Evolutionary conservation across 805 yeast genomes (phyloP), one percentile per base, ranked within the genome.

Genomic region (Lachancea sp.): DNA sequence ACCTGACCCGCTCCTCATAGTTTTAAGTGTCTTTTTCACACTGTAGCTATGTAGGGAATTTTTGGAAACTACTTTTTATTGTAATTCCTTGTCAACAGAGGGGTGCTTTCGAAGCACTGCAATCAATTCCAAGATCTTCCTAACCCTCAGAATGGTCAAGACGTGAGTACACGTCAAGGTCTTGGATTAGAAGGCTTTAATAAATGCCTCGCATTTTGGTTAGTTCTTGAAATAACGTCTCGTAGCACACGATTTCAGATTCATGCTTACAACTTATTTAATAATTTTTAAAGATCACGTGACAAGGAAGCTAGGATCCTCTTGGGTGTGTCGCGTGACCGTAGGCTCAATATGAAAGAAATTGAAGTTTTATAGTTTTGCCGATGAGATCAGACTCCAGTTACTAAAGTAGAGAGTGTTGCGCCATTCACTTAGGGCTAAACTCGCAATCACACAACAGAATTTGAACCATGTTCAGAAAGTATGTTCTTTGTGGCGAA

Each of bases 1-100:
- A 85, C 93, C 90, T 70, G 91, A 90, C 95, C 83, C 77, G 44
- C 82, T 81, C 78, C 78, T 66, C 65, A 66, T 65, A 66, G 59
- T 60, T 65, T 53, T 57, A 50, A 46, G 50, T 61, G 55, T 54
- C 78, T 77, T 68, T 72, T 67, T 57, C 64, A 62, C 51, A 42
- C 45, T 50, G 49, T 43, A 59, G 61, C 66, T 66, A 63, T 66
- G 69, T 56, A 74, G 81, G 85, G 90, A 82, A 82, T 83, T 82
- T 83, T 82, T 82, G 89, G 87, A 79, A 61, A 46, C 18, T 39
- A 32, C 38, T 36, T 36, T 4, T 11, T 8, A 17, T 32, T 32
- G 17, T 32, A 29, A 19, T 32, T n/a, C 17, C 19, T 32, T 32
- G 7, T 17, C 19, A 4, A 15, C 19, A 17, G 15, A 32, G 18